These are phyloP conservation scores for Beauveria sp. DNA, from an alignment of 2,329 filamentous ascomycete species.

Conservation along the genomic window DNA sequence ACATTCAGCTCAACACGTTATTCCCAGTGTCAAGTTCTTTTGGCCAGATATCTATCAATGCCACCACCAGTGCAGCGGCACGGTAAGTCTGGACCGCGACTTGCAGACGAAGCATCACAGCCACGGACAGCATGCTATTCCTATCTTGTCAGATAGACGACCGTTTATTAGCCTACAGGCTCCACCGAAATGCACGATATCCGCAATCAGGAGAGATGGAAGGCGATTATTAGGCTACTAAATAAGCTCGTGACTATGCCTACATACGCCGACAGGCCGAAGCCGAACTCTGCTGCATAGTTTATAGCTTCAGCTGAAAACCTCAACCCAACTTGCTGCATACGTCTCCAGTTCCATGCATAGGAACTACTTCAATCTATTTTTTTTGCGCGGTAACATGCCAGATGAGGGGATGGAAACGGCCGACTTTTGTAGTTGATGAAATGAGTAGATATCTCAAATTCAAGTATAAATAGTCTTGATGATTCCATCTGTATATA, in stretches of 20 bases:
- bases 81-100: background rate
- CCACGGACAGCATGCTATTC: background rate
- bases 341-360: background rate
- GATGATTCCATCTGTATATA: background rate
- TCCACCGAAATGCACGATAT: background rate
- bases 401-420: background rate
- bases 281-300: background rate
- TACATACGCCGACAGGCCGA: conserved; percentile 1
- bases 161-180: background rate
- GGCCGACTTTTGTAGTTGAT: background rate
- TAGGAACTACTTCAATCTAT: background rate
- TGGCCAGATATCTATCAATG: background rate
- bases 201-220: background rate
- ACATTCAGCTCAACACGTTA: background rate
- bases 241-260: conserved; percentile 1
- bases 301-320: background rate
- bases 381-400: background rate
- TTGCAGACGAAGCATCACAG: background rate
- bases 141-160: background rate
- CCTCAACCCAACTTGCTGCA: background rate
- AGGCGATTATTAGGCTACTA: background rate
- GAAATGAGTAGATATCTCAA: background rate
- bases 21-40: no score
- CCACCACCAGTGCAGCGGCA: background rate
- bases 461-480: conserved; percentile 1